Evolutionary conservation across 257 asterid genomes (phyloP).

Genomic region (Schizonepeta tenuifolia): DNA sequence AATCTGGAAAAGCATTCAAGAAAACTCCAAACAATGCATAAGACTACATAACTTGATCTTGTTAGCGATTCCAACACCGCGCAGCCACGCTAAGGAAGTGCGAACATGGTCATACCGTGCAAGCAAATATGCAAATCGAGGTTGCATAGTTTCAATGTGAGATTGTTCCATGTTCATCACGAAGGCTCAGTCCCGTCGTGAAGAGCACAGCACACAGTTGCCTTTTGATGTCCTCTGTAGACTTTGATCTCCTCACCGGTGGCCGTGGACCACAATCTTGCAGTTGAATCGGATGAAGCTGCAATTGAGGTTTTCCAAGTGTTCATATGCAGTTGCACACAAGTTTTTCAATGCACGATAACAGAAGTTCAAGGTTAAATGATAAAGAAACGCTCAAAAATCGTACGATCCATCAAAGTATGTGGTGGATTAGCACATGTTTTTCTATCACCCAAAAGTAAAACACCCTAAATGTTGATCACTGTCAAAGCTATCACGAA

Average conservation of each 20-base stretch:
- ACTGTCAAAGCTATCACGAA: not conserved
- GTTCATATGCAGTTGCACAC: not conserved
- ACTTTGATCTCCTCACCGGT: conserved; percentile 82
- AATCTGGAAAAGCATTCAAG: not conserved
- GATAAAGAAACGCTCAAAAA: not conserved
- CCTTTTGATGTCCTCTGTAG: conserved; percentile 92
- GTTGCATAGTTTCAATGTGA: not conserved
- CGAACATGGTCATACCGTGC: not conserved
- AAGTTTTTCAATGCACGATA: not conserved
- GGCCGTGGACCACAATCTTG: conserved; percentile 86
- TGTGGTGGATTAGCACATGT: not conserved
- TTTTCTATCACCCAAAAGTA: not conserved
- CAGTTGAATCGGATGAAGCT: conserved; percentile 96
- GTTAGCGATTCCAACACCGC: not conserved
- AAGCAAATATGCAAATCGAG: not conserved
- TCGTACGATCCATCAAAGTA: not conserved
- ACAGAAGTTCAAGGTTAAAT: not conserved
- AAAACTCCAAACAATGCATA: not conserved
- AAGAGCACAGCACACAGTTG: conserved; percentile 94
- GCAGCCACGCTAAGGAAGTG: not conserved
- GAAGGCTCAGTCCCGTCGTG: conserved; percentile 88
- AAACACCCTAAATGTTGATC: not conserved
- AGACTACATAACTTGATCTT: not conserved
- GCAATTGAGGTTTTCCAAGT: conserved; percentile 31
- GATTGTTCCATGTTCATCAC: conserved; percentile 22